phyloP scores from a whole-genome alignment of 2,329 filamentous ascomycete species.

The Microascus cirrosus region DNA sequence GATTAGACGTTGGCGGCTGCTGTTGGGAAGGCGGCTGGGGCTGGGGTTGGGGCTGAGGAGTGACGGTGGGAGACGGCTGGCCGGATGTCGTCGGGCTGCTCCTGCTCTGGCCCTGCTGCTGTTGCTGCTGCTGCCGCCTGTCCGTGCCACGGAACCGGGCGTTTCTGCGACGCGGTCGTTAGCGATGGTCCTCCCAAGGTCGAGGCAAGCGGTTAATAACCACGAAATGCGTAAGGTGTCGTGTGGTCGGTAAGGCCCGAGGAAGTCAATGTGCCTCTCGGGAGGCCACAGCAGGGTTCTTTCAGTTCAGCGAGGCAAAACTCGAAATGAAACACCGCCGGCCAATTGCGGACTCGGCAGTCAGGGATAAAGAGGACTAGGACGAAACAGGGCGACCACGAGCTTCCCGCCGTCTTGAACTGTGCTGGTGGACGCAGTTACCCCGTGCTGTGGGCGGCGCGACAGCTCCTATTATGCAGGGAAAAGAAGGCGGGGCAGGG shows the following conservation, averaged over 20 bases:
- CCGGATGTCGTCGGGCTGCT: slow-evolving; percentile 34
- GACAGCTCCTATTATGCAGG: not conserved
- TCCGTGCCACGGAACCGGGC: slow-evolving; percentile 46
- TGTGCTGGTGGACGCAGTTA: not conserved
- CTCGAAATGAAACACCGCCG: not conserved
- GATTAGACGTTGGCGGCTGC: slow-evolving; percentile 33
- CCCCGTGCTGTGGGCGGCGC: not conserved
- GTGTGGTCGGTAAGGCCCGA: not conserved
- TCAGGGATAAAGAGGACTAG: not conserved
- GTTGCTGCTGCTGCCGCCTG: slow-evolving; percentile 25
- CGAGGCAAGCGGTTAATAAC: not conserved
- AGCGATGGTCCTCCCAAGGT: not conserved
- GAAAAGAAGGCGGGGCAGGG: not conserved
- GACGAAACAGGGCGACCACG: not conserved
- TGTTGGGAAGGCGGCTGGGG: slow-evolving; percentile 15
- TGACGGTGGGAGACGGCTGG: slow-evolving; percentile 35
- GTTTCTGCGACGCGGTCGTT: slow-evolving; percentile 27
- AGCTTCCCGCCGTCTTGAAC: not conserved
- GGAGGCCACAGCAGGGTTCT: not conserved
- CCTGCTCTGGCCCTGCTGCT: slow-evolving; percentile 31
- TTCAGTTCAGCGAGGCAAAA: not conserved
- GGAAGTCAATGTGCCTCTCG: too few species aligned
- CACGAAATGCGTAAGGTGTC: not conserved
- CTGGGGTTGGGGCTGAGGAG: slow-evolving; percentile 21
- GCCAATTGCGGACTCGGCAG: not conserved